Conservation (phyloP, 169 alveolate species). For the Babesia ovata region DNA sequence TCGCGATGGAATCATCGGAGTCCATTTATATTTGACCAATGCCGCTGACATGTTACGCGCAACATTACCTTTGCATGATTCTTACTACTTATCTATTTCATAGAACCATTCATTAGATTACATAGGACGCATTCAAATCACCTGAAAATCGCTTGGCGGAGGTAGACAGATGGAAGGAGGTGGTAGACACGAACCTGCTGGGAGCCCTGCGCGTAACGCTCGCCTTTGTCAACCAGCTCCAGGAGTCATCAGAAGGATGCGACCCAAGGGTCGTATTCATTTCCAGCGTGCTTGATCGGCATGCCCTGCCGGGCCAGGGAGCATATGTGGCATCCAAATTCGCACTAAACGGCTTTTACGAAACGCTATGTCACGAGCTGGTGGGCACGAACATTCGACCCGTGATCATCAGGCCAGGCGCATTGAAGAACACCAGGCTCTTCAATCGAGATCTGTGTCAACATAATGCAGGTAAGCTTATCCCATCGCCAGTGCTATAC, state of each 20-base stretch:
- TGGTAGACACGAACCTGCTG: constrained; percentile 46
- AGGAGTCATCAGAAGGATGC: not conserved
- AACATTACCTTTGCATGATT: too few relatives aligned
- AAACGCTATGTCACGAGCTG: constrained; percentile 54
- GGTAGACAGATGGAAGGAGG: constrained; percentile 41
- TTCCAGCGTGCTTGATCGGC: constrained; percentile 60
- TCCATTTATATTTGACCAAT: too few relatives aligned
- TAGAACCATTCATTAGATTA: not conserved
- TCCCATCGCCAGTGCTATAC: too few relatives aligned
- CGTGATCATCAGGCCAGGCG: constrained; percentile 55
- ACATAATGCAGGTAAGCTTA: constrained; percentile 22
- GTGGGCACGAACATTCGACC: constrained; percentile 4
- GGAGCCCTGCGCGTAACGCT: constrained; percentile 39
- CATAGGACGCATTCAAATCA: constrained; percentile 41
- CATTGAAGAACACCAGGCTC: constrained; percentile 45
- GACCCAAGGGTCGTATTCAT: constrained; percentile 46
- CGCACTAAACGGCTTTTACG: constrained; percentile 53
- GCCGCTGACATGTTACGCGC: too few relatives aligned
- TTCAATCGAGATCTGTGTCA: constrained; percentile 15
- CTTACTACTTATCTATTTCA: too few relatives aligned
- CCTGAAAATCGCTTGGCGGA: constrained; percentile 10
- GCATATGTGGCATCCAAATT: constrained; percentile 59
- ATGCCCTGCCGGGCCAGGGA: constrained; percentile 64
- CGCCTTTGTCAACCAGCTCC: constrained; percentile 7
- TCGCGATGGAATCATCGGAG: too few relatives aligned